A percentile compares a stretch with the other conserved stretches of the same genome.
Conservation (phyloP, 1,284 basidiomycete genomes). For the Irpex rosettiformis region DNA sequence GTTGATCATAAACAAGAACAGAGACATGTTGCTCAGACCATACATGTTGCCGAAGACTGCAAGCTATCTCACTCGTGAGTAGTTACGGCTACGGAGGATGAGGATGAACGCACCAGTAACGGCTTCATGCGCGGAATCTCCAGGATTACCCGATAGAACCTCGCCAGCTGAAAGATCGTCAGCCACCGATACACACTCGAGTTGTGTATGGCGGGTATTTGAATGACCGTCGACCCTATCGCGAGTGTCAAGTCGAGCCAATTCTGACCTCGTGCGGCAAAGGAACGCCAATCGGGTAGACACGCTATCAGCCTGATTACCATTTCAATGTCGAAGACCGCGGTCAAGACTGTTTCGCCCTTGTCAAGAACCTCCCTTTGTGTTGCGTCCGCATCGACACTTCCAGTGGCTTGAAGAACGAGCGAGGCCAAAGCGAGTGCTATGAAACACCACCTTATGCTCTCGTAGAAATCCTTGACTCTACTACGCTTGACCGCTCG, state of each 20-base stretch:
- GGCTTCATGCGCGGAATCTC: conserved; percentile 85
- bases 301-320: conserved; percentile 67
- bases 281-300: conserved; percentile 81
- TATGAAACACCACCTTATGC: conserved; percentile 76
- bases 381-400: conserved; percentile 46
- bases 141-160: conserved; percentile 94
- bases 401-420: conserved; percentile 75
- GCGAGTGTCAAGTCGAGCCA: conserved; percentile 84
- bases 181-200: conserved; percentile 85
- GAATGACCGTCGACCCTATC: conserved; percentile 76
- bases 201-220: conserved; percentile 76
- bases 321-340: conserved; percentile 90
- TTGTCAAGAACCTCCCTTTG: conserved; percentile 53
- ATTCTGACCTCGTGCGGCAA: conserved; percentile 72
- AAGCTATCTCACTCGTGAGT: conserved; percentile 41
- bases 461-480: conserved; percentile 54
- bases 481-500: conserved; percentile 40
- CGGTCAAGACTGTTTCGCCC: conserved; percentile 78
- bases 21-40: conserved; percentile 90
- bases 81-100: conserved; percentile 2
- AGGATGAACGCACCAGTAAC: conserved; percentile 54
- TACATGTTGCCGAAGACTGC: conserved; percentile 92
- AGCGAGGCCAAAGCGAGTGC: conserved; percentile 72
- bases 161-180: conserved; percentile 82
- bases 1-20: conserved; percentile 91